phyloP scores from a whole-genome alignment of 2,329 filamentous ascomycete genomes.

The Bipolaris bicolor region DNA sequence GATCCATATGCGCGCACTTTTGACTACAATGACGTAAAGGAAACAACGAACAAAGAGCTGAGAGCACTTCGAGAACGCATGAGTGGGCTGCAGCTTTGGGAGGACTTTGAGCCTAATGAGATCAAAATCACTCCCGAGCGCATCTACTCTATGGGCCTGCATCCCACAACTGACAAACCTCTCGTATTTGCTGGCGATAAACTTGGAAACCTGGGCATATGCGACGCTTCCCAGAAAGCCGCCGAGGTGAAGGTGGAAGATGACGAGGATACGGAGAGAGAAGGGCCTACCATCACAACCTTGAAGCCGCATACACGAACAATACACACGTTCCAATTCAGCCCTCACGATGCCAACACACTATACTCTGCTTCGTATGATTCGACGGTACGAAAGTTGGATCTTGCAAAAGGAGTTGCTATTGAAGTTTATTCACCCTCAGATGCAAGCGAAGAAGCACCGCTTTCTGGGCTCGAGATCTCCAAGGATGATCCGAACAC shows the following conservation, averaged over 20 bases:
- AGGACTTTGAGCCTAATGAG: slow-evolving; percentile 79
- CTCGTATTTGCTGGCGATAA: slow-evolving; percentile 95
- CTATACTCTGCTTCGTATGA: slow-evolving; percentile 92
- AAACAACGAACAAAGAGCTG: slow-evolving; percentile 77
- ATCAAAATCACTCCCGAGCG: slow-evolving; percentile 32
- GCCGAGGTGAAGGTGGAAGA: slow-evolving; percentile 62
- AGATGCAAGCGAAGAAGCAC: slow-evolving; percentile 72
- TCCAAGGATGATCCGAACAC: slow-evolving; percentile 71
- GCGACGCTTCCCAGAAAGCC: slow-evolving; percentile 79
- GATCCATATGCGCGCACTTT: slow-evolving; percentile 86
- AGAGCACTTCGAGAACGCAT: slow-evolving; percentile 77
- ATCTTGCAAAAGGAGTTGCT: slow-evolving; percentile 79
- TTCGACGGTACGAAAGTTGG: slow-evolving; percentile 85
- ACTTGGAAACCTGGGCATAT: slow-evolving; percentile 85
- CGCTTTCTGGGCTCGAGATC: slow-evolving; percentile 85
- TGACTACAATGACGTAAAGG: slow-evolving; percentile 78
- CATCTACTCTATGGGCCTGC: slow-evolving; percentile 80
- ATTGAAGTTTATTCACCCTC: slow-evolving; percentile 80
- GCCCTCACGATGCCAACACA: slow-evolving; percentile 72
- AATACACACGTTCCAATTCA: slow-evolving; percentile 82
- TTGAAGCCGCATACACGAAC: slow-evolving; percentile 91
- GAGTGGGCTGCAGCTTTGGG: slow-evolving; percentile 78
- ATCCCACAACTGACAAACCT: slow-evolving; percentile 84
- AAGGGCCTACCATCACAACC: slow-evolving; percentile 81
- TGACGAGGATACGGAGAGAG: slow-evolving; percentile 66